phyloP scores from a whole-genome alignment of 352 stramenopile species.

The Pseudoperonospora humuli region DNA sequence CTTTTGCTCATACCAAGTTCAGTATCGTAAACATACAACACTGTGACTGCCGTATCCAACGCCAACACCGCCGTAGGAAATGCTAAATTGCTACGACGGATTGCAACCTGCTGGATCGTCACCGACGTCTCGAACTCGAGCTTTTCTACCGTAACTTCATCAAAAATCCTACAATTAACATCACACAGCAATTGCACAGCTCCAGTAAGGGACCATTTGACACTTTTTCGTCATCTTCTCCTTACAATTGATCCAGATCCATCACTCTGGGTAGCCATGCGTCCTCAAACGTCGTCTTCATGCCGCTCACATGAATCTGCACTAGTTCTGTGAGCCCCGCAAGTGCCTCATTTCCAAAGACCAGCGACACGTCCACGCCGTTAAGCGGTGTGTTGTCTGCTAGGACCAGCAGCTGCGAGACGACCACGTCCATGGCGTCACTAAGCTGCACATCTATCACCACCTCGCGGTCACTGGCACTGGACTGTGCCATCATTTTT shows the following conservation, averaged over 20 bases:
- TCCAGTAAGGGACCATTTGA: background rate
- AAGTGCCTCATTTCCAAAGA: constrained; percentile 14
- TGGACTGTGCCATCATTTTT: constrained; percentile 7
- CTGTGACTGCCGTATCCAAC: constrained; percentile 21
- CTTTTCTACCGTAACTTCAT: constrained; percentile 23
- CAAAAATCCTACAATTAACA: constrained; percentile 32
- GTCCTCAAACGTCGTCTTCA: constrained; percentile 36
- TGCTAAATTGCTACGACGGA: constrained; percentile 35
- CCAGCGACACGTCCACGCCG: constrained; percentile 11
- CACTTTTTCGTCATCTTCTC: background rate
- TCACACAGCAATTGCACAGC: background rate
- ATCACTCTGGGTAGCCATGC: constrained; percentile 26
- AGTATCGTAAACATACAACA: constrained; percentile 18
- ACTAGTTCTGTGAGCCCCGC: constrained; percentile 23
- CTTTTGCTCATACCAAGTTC: background rate
- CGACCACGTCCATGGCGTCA: constrained; percentile 9
- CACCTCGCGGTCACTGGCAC: constrained; percentile 5
- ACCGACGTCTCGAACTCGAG: constrained; percentile 28
- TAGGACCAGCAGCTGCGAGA: constrained; percentile 17
- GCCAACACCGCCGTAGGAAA: constrained; percentile 38
- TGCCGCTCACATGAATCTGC: constrained; percentile 28
- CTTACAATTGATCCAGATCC: constrained; percentile 34
- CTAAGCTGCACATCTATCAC: constrained; percentile 23
- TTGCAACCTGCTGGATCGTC: constrained; percentile 34
- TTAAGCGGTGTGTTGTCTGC: constrained; percentile 8